Conservation (phyloP, 148 eudicot species). For the Linanthus parryae region DNA sequence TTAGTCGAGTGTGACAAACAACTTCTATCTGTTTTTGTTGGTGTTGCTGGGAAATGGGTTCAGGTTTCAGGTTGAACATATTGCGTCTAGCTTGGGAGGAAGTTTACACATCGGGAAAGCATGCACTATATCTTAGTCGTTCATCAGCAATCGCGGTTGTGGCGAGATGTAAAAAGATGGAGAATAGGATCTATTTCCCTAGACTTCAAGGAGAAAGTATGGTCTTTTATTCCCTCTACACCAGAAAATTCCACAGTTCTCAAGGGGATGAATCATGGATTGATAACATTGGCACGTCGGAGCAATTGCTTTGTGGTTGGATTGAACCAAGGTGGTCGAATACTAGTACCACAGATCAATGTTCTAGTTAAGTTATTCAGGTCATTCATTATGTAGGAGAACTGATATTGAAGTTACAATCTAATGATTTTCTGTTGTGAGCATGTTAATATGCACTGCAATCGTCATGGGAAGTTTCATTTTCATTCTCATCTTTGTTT, state of each 20-base stretch:
- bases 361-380: too few species aligned
- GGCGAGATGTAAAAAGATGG: not conserved
- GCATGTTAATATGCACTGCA: too few species aligned
- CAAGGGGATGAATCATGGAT: not conserved
- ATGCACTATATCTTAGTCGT: not conserved
- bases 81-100: not conserved
- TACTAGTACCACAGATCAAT: too few species aligned
- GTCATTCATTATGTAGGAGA: too few species aligned
- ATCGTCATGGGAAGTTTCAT: too few species aligned
- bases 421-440: too few species aligned
- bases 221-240: not conserved
- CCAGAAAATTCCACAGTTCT: not conserved
- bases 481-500: too few species aligned
- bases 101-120: not conserved
- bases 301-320: not conserved
- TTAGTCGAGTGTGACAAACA: not conserved
- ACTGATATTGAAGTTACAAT: too few species aligned
- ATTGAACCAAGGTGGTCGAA: too few species aligned
- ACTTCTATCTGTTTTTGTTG: not conserved
- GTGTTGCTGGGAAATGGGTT: not conserved
- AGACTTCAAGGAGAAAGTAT: not conserved
- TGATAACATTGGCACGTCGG: not conserved
- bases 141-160: not conserved
- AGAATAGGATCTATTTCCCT: constrained; percentile 4
- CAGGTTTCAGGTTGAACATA: not conserved